Base-by-base conservation (phyloP, 768 basidiomycete species). In the Candolleomyces efflorescens region DNA sequence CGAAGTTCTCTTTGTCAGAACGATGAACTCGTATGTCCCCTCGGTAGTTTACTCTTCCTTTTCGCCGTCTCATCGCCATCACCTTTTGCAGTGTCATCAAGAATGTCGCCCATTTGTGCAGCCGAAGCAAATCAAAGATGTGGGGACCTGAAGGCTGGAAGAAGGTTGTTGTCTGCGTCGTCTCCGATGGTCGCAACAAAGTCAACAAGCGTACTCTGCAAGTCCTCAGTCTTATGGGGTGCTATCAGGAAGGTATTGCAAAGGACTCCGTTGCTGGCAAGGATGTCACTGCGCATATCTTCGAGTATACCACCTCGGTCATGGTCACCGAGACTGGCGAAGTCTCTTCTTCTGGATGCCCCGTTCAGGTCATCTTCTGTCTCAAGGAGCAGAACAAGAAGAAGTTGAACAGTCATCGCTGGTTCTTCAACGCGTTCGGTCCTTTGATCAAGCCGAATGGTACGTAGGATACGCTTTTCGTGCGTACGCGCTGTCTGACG, bases 341-440 rank as follows among this genome's bases (percentile, higher is more conserved):
- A 69, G 87, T 94, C 12, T 84, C 86, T 0, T 77, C 80, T 52
- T 82, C 86, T n/a, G 73, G 81, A 0, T 91, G 89, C 65, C 87
- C 94, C 0, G 84, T 92, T 58, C 95, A 94, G 71, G 80, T 92
- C 63, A 76, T 98, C 47, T 94, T 94, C 76, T 94, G 92, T 67
- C 75, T 95, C 66, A 95, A 95, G 72, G 93, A 95, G 70, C 90
- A 92, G 75, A 97, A 95, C 80, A 94, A 94, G 80, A 95, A 96
- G 80, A 96, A 97, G 71, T 80, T 96, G 64, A 96, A 96, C 76
- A 90, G 89, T 64, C 94, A 97, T 67, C 83, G 94, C 18, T 97
- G 94, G 94, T 96, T 96, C 79, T 96, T 97, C 82, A 97, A 97
- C 66, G 94, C 92, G 0, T 91, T 96, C 62, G 90, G 91, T 20